These are phyloP conservation scores for Heliocybe sulcata DNA, from an alignment of 1,284 basidiomycete species.

Conservation along the genomic window DNA sequence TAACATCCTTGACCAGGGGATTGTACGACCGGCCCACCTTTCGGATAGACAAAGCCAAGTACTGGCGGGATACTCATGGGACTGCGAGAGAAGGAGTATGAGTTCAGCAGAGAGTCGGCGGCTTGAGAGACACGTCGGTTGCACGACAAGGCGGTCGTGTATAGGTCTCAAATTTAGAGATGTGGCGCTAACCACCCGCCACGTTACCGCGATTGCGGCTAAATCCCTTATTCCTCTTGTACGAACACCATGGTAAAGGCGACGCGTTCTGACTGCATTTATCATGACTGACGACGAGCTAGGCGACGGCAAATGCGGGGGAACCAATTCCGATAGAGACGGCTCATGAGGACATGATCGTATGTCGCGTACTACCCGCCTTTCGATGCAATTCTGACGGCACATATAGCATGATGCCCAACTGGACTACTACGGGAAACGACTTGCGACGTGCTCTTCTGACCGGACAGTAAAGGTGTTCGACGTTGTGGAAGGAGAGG, in stretches of 20 bases:
- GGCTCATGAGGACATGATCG: conserved; percentile 93
- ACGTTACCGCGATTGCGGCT: background rate
- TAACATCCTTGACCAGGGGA: too few relatives aligned
- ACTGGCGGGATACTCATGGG: too few relatives aligned
- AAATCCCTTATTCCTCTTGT: background rate
- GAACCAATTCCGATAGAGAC: conserved; percentile 83
- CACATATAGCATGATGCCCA: conserved; percentile 86
- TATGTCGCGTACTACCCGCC: conserved; percentile 32
- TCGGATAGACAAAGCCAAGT: too few relatives aligned
- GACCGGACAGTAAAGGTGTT: conserved; percentile 96
- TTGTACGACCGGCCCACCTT: too few relatives aligned
- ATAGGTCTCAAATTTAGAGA: too few relatives aligned
- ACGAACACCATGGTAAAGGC: background rate
- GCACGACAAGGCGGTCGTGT: too few relatives aligned
- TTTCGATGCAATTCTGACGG: conserved; percentile 2
- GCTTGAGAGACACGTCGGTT: too few relatives aligned
- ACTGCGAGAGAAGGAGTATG: too few relatives aligned
- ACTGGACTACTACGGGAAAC: conserved; percentile 95
- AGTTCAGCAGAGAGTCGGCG: too few relatives aligned
- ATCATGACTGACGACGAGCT: background rate
- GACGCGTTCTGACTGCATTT: background rate
- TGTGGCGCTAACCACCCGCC: too few relatives aligned
- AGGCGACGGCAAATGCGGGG: conserved; percentile 49
- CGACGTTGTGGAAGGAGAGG: conserved; percentile 85
- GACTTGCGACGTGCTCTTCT: conserved; percentile 94